Base-by-base conservation (phyloP, 768 basidiomycete genomes). In the Paxillus rubicundulus region DNA sequence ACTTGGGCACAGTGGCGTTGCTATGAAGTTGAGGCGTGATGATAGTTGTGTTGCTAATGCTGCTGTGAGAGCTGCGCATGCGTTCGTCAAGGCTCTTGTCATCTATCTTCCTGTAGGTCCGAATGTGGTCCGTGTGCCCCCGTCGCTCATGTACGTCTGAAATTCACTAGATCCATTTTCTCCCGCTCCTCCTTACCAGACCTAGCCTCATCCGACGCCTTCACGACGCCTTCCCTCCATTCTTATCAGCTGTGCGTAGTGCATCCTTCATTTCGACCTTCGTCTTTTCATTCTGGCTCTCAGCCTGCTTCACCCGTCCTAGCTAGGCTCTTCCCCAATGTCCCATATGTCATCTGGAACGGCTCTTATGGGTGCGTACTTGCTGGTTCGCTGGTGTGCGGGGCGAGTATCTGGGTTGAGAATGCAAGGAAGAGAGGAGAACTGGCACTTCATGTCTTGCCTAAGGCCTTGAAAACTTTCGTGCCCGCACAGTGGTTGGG, bases 261-360 rank as follows among this genome's bases (percentile, higher is more conserved):
- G 82, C 89, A 0, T 67, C 80, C 1, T 91, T 91, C 70, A 77
- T 92, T 40, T 82, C 87, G 12, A 71, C 81, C 1, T 92, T 92
- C 59, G 75, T 91, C 39, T 76, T 84, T 0, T 77, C 84, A 3
- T 87, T 81, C 63, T 92, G 86, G 84, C 79, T 79, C 47, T 62
- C 80, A 5, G 82, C 90, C 13, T 92, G 89, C 66, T 64, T 83
- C 32, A 82, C 83, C 86, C 5, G 71, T 81, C 5, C 64, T 87
- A 13, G 86, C 88, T 2, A 81, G 79, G 21, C 61, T 84, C 8
- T 75, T 91, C 36, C 87, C 86, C 0, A 71, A 64, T 34, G 74
- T 92, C 44, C 85, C 89, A 14, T 87, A 92, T 57, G 80, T 92
- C 52, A 80, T 86, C 53, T 89, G 86, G 82, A 89, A 92, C 61